Evolutionary conservation across 495 filamentous ascomycete species (phyloP), one percentile per base, ranked within the genome.

Genomic region (Podospora didyma): DNA sequence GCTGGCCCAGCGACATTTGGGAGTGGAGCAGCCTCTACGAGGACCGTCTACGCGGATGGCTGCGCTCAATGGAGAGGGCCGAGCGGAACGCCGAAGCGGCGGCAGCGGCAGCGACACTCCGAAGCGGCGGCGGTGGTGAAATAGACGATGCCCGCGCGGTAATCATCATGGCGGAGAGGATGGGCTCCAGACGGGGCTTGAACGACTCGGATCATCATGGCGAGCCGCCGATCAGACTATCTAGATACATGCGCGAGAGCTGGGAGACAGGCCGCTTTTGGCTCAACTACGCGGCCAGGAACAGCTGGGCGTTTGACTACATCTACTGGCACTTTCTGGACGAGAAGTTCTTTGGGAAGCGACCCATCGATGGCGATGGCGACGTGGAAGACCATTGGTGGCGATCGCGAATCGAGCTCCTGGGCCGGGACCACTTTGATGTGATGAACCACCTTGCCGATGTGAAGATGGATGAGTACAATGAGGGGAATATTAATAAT

Each of bases 291-390:
- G 68, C 64, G 1, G 61, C 63, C 12, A 60, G 66, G 31, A 68
- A 65, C 31, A 68, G 65, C 51, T 69, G 62, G 66, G 64, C 60
- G 1, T 69, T 72, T 54, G 69, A 70, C 47, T 44, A 47, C 41
- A 26, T 66, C 31, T 71, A 41, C 49, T 69, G 66, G 64, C 53
- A 54, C 20, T 63, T 49, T 50, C 35, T 67, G 35, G 66, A 71
- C 45, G 37, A 56, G 28, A 37, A 20, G 1, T 69, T 58, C 49
- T 71, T 69, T 24, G 61, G 69, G 14, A 5, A 14, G n/a, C 21
- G 42, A 28, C 1, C 21, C 51, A 3, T 31, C 26, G 9, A 31
- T 9, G 24, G 51, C 46, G 11, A 46, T 12, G 2, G 24, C 35
- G 12, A 22, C 3, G 19, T 39, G 6, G 7, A 26, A 7, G 37